A percentile compares a stretch with the other conserved stretches of the same genome.
phyloP scores from a whole-genome alignment of 2,329 filamentous ascomycete species.

The Emergomyces orientalis region DNA sequence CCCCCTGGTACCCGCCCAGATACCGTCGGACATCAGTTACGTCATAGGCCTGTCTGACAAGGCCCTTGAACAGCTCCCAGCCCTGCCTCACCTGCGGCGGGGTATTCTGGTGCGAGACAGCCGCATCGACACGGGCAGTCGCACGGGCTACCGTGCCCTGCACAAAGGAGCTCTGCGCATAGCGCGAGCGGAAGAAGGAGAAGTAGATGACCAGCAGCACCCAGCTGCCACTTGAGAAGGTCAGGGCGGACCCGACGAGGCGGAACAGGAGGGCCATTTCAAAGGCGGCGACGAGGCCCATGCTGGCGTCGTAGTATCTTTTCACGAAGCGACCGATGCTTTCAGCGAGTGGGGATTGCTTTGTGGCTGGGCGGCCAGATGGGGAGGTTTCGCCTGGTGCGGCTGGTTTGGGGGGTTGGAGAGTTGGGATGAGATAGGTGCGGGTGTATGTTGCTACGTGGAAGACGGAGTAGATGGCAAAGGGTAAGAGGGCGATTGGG shows the following conservation, averaged over 20 bases:
- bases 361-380: slow-evolving; percentile 41
- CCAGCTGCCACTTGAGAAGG: slow-evolving; percentile 89
- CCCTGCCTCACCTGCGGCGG: slow-evolving; percentile 68
- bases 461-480: slow-evolving; percentile 95
- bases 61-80: slow-evolving; percentile 71
- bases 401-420: slow-evolving; percentile 57
- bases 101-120: slow-evolving; percentile 76
- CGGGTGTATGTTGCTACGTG: slow-evolving; percentile 95
- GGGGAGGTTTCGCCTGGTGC: slow-evolving; percentile 48
- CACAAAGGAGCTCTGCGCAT: slow-evolving; percentile 85
- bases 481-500: slow-evolving; percentile 81
- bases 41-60: slow-evolving; percentile 64
- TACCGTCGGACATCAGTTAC: slow-evolving; percentile 71
- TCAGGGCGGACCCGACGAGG: slow-evolving; percentile 66
- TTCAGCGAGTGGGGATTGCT: slow-evolving; percentile 59
- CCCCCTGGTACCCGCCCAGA: slow-evolving; percentile 39
- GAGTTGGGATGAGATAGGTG: slow-evolving; percentile 79
- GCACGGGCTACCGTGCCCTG: slow-evolving; percentile 68
- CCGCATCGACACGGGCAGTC: slow-evolving; percentile 66
- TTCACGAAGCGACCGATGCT: slow-evolving; percentile 90
- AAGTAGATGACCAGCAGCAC: slow-evolving; percentile 79
- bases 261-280: slow-evolving; percentile 85
- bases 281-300: slow-evolving; percentile 81
- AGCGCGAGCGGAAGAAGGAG: slow-evolving; percentile 82
- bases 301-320: slow-evolving; percentile 93